phyloP scores from a whole-genome alignment of 225 moss, liverwort and hornwort genomes.

The Takakia lepidozioides region DNA sequence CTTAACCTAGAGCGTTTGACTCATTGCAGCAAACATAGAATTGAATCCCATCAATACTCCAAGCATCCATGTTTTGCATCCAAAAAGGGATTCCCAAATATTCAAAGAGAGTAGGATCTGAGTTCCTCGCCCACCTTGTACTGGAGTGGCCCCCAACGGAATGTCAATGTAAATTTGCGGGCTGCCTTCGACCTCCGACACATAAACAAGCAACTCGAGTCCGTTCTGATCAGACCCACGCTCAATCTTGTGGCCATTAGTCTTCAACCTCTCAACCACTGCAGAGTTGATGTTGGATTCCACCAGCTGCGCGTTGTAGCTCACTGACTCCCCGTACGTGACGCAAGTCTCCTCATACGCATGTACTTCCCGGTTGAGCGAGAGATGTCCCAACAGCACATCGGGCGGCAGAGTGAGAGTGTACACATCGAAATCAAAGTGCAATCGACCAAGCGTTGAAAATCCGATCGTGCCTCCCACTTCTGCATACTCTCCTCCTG shows the following conservation, averaged over 20 bases:
- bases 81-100: too few relatives aligned
- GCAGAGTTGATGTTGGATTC: constrained; percentile 24
- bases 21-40: too few relatives aligned
- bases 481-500: constrained; percentile 3
- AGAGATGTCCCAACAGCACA: neutral
- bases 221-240: neutral
- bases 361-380: neutral
- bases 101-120: too few relatives aligned
- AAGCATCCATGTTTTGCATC: too few relatives aligned
- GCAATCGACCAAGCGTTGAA: constrained; percentile 18
- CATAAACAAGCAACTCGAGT: constrained; percentile 39
- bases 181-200: constrained; percentile 74
- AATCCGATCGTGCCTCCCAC: constrained; percentile 46
- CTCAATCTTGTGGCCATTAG: constrained; percentile 2
- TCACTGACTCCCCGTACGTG: constrained; percentile 66
- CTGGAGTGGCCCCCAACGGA: constrained; percentile 5
- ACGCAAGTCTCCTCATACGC: constrained; percentile 26
- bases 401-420: neutral
- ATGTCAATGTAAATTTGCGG: constrained; percentile 50
- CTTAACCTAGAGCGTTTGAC: neutral
- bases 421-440: constrained; percentile 15
- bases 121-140: too few relatives aligned
- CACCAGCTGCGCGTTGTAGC: constrained; percentile 75
- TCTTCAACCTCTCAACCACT: constrained; percentile 22
- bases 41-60: too few relatives aligned